Conservation (phyloP, 2,329 filamentous ascomycete genomes). For the Pseudogymnoascus sp. region DNA sequence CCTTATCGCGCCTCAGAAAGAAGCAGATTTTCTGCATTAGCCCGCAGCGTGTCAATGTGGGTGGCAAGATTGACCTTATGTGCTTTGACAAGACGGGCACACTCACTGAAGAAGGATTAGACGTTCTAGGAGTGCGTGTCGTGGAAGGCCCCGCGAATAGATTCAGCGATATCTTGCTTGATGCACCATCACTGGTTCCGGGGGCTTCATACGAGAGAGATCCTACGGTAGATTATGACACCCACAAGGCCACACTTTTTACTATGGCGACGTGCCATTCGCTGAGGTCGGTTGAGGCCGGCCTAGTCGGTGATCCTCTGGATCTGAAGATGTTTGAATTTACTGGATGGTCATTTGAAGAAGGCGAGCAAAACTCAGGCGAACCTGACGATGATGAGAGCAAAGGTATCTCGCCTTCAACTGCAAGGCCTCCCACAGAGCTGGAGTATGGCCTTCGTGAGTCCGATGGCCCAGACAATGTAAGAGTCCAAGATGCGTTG, state of each 20-base stretch:
- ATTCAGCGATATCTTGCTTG: slow-evolving; percentile 70
- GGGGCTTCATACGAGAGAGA: slow-evolving; percentile 48
- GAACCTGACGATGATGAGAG: slow-evolving; percentile 68
- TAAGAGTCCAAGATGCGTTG: slow-evolving; percentile 23
- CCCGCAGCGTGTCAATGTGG: slow-evolving; percentile 92
- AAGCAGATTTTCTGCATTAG: slow-evolving; percentile 97
- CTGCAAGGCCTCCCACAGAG: slow-evolving; percentile 69
- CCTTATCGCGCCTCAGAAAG: slow-evolving; percentile 73
- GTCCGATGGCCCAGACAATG: slow-evolving; percentile 29
- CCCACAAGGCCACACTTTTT: slow-evolving; percentile 68
- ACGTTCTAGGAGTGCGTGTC: slow-evolving; percentile 81
- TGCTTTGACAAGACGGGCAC: slow-evolving; percentile 99
- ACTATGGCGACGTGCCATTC: slow-evolving; percentile 98
- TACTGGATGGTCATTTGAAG: slow-evolving; percentile 85
- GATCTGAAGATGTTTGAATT: slow-evolving; percentile 99
- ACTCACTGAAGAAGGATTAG: slow-evolving; percentile 88
- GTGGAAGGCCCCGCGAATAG: slow-evolving; percentile 54
- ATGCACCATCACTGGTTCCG: slow-evolving; percentile 51
- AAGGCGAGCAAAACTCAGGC: slow-evolving; percentile 64
- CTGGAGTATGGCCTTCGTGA: slow-evolving; percentile 52
- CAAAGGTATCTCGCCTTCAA: slow-evolving; percentile 71
- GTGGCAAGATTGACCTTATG: slow-evolving; percentile 89
- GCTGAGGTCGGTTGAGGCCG: slow-evolving; percentile 74
- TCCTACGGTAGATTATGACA: slow-evolving; percentile 50
- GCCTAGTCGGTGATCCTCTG: slow-evolving; percentile 85